A percentile compares a stretch with the other conserved stretches of the same genome.
Conservation (phyloP, 495 filamentous ascomycete genomes). For the Trichoderma gamsii region DNA sequence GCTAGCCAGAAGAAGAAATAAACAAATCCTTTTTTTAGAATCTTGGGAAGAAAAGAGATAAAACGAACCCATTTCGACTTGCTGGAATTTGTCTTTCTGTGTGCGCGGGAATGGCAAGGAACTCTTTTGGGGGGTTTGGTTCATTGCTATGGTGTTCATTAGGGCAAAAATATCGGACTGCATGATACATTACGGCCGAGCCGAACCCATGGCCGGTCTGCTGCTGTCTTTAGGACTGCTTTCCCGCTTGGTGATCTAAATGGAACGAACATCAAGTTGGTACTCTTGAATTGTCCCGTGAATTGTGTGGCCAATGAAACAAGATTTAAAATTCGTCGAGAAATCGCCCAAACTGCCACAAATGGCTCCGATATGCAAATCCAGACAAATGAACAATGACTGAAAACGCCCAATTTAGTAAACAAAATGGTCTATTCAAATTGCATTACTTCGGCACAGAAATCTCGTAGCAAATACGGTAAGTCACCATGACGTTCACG, state of each 20-base stretch:
- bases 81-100: conserved; percentile 23
- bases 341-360: background rate
- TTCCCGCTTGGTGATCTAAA: conserved; percentile 32
- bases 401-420: background rate
- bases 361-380: background rate
- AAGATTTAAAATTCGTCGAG: background rate
- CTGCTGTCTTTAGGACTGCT: conserved; percentile 44
- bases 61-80: conserved; percentile 19
- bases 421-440: background rate
- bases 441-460: background rate
- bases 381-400: background rate
- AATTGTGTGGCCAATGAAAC: conserved; percentile 5
- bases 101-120: conserved; percentile 21
- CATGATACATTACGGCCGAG: conserved; percentile 36
- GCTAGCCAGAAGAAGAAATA: conserved; percentile 74
- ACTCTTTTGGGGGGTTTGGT: conserved; percentile 15
- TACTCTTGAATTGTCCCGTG: background rate
- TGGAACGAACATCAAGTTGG: conserved; percentile 16
- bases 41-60: conserved; percentile 47
- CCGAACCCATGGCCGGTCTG: conserved; percentile 32
- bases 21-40: conserved; percentile 14
- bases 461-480: background rate
- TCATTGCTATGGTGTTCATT: conserved; percentile 49
- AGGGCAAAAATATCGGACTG: conserved; percentile 37
- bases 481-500: conserved; percentile 6